These are phyloP conservation scores for Penicillium lagena DNA, from an alignment of 495 filamentous ascomycete species.

Conservation along the genomic window DNA sequence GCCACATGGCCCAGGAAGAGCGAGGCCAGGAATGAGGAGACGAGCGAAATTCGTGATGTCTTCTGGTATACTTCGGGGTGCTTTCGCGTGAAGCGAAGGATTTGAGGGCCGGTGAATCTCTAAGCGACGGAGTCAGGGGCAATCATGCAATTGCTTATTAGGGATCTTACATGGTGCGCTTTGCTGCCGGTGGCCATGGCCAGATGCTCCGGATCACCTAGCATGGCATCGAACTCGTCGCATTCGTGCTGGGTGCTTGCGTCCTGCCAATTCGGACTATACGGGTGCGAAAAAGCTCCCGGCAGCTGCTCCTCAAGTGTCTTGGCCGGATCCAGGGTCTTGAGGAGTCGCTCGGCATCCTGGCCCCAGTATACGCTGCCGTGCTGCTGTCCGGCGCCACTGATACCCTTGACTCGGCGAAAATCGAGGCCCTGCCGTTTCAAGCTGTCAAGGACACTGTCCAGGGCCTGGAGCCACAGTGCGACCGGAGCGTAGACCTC, in stretches of 20 bases:
- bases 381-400: slow-evolving; percentile 92
- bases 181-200: slow-evolving; percentile 81
- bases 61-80: slow-evolving; percentile 72
- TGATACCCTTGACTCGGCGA: slow-evolving; percentile 69
- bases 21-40: slow-evolving; percentile 92
- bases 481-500: slow-evolving; percentile 91
- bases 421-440: slow-evolving; percentile 71
- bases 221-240: slow-evolving; percentile 70
- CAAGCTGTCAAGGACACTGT: slow-evolving; percentile 71
- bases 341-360: slow-evolving; percentile 61
- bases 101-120: slow-evolving; percentile 98
- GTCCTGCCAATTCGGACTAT: slow-evolving; percentile 96
- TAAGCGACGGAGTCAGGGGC: slow-evolving; percentile 33
- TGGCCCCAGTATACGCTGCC: slow-evolving; percentile 88
- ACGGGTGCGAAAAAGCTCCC: slow-evolving; percentile 75
- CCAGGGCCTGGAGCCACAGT: slow-evolving; percentile 89
- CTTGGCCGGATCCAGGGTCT: slow-evolving; percentile 50
- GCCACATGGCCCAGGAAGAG: slow-evolving; percentile 81
- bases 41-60: slow-evolving; percentile 82
- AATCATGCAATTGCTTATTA: background rate
- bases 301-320: slow-evolving; percentile 64
- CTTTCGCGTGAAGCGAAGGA: slow-evolving; percentile 75
- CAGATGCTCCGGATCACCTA: slow-evolving; percentile 59
- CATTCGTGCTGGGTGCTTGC: slow-evolving; percentile 88
- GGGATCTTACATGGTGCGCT: slow-evolving; percentile 78